A percentile compares a stretch with the other conserved stretches of the same genome.
phyloP scores from a whole-genome alignment of 2,329 filamentous ascomycete species.

The Sclerotinia nivalis region DNA sequence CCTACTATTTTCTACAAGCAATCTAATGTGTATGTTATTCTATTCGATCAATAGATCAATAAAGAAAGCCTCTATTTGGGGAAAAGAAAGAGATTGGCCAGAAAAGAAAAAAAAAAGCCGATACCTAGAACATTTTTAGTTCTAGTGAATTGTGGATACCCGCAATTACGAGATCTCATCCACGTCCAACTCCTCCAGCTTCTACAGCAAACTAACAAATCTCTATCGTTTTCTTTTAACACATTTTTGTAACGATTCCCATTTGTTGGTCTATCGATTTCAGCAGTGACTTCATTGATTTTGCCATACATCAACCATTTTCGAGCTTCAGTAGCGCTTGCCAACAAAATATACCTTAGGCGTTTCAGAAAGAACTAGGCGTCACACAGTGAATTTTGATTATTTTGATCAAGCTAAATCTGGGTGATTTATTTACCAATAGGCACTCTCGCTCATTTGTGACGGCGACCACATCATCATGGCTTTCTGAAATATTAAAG shows the following conservation, averaged over 20 bases:
- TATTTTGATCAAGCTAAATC: neutral
- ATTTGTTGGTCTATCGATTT: neutral
- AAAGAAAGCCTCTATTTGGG: neutral
- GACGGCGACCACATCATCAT: conserved; percentile 34
- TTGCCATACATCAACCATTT: neutral
- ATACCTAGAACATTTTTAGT: neutral
- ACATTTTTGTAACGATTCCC: neutral
- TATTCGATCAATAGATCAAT: neutral
- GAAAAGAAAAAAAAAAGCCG: neutral
- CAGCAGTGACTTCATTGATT: neutral
- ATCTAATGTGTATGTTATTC: neutral
- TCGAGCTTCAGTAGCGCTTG: conserved; percentile 4
- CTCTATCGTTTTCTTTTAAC: neutral
- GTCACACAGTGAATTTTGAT: conserved; percentile 8
- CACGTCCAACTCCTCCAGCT: conserved; percentile 5
- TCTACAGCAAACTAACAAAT: neutral
- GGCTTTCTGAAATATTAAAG: conserved; percentile 31
- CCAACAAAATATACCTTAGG: conserved; percentile 9
- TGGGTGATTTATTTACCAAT: neutral
- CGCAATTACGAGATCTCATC: conserved; percentile 18
- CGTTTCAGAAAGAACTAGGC: conserved; percentile 24
- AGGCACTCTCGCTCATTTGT: conserved; percentile 6
- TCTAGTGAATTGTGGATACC: conserved; percentile 5
- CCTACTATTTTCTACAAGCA: neutral
- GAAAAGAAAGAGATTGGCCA: neutral